Conservation (phyloP, 805 yeast genomes). For the Saturnispora silvae region DNA sequence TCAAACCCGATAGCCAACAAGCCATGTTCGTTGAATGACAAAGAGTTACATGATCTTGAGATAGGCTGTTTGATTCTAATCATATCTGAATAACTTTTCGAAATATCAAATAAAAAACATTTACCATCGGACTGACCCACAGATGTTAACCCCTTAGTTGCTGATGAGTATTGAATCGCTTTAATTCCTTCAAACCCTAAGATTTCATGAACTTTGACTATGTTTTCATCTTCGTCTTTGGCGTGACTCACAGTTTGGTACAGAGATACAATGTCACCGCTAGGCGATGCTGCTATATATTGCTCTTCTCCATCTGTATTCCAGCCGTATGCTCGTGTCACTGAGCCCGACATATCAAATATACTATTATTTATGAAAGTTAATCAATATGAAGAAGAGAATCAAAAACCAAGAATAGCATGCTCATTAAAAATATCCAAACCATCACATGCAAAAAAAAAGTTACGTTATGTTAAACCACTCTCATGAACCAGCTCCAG, state of each 20-base stretch:
- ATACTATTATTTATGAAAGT: neutral
- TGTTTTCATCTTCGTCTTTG: conserved; percentile 35
- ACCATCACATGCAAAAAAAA: too few relatives aligned
- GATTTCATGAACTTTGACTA: conserved; percentile 40
- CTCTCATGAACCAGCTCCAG: too few relatives aligned
- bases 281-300: conserved; percentile 61
- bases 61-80: conserved; percentile 49
- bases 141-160: conserved; percentile 48
- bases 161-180: conserved; percentile 52
- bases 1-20: conserved; percentile 72
- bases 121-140: conserved; percentile 69
- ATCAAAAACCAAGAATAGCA: too few relatives aligned
- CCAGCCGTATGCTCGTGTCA: conserved; percentile 53
- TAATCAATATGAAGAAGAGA: neutral
- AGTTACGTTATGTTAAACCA: too few relatives aligned
- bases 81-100: conserved; percentile 21
- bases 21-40: conserved; percentile 57
- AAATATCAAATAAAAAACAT: conserved; percentile 52
- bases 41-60: conserved; percentile 62
- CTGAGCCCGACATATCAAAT: conserved; percentile 54
- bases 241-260: conserved; percentile 41
- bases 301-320: conserved; percentile 42
- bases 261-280: conserved; percentile 68
- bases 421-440: too few relatives aligned
- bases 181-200: conserved; percentile 61